A percentile compares a stretch with the other conserved stretches of the same genome.
These are phyloP conservation scores for Sporisorium graminicola DNA, from an alignment of 1,284 basidiomycete genomes.

Conservation along the genomic window DNA sequence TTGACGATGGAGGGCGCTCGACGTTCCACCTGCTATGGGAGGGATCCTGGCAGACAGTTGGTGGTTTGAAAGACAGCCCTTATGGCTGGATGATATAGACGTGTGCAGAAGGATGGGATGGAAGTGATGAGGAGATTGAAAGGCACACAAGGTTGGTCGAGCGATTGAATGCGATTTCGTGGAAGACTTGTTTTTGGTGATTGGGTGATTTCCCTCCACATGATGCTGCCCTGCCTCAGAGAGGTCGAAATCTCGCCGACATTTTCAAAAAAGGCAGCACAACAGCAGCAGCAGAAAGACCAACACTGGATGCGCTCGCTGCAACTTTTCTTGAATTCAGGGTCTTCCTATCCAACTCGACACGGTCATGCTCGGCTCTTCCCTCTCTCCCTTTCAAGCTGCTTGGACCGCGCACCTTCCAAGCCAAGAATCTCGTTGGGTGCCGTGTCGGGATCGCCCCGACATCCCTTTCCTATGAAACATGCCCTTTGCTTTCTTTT, in stretches of 20 bases:
- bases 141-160: background rate
- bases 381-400: too few relatives aligned
- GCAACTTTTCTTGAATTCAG: background rate
- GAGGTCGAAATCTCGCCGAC: too few relatives aligned
- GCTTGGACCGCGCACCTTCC: background rate
- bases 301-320: background rate
- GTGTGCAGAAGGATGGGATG: background rate
- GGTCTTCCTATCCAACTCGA: background rate
- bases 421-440: background rate
- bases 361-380: background rate
- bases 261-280: background rate
- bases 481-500: too few relatives aligned
- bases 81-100: background rate
- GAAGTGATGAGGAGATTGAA: slow-evolving; percentile 14
- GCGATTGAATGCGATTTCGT: background rate
- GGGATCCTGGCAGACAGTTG: too few relatives aligned
- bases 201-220: background rate
- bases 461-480: too few relatives aligned
- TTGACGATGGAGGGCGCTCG: background rate
- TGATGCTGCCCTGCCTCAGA: background rate
- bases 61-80: too few relatives aligned
- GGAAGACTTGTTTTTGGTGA: background rate
- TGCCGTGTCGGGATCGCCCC: too few relatives aligned
- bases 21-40: too few relatives aligned
- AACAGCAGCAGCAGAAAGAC: background rate